These are phyloP conservation scores for Oxytropis ochrocephala DNA, from an alignment of 306 rosid genomes.

Conservation along the genomic window DNA sequence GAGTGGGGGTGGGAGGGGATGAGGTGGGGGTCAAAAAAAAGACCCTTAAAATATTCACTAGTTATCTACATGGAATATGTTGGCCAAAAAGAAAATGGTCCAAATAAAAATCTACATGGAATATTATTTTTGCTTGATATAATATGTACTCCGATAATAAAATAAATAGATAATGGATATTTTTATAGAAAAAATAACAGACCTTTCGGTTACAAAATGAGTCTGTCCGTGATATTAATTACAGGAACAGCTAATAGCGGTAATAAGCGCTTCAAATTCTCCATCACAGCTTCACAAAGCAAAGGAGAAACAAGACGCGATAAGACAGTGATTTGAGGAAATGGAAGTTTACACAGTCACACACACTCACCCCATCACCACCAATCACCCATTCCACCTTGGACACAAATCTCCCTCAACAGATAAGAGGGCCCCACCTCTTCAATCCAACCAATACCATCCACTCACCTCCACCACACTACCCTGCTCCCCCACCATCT, in stretches of 20 bases:
- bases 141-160: too few species aligned
- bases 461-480: conserved; percentile 1
- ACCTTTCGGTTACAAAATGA: not conserved
- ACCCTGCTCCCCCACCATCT: not conserved
- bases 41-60: too few species aligned
- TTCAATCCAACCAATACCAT: not conserved
- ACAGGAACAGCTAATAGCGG: not conserved
- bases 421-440: conserved; percentile 57
- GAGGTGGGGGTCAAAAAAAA: too few species aligned
- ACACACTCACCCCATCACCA: conserved; percentile 7
- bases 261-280: too few species aligned
- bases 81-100: too few species aligned
- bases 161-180: too few species aligned
- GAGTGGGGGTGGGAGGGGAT: too few species aligned
- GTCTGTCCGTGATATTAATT: not conserved
- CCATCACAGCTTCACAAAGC: not conserved
- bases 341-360: not conserved
- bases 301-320: conserved; percentile 17
- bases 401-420: conserved; percentile 39
- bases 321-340: conserved; percentile 20
- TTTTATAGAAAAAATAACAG: not conserved
- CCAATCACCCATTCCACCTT: conserved; percentile 24
- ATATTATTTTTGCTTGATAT: too few species aligned
- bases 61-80: too few species aligned
- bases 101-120: too few species aligned